Percentiles rank a stretch among this genome's conserved stretches.
These are phyloP conservation scores for Globisporangium viniferum DNA, from an alignment of 352 stramenopile genomes.

Conservation along the genomic window DNA sequence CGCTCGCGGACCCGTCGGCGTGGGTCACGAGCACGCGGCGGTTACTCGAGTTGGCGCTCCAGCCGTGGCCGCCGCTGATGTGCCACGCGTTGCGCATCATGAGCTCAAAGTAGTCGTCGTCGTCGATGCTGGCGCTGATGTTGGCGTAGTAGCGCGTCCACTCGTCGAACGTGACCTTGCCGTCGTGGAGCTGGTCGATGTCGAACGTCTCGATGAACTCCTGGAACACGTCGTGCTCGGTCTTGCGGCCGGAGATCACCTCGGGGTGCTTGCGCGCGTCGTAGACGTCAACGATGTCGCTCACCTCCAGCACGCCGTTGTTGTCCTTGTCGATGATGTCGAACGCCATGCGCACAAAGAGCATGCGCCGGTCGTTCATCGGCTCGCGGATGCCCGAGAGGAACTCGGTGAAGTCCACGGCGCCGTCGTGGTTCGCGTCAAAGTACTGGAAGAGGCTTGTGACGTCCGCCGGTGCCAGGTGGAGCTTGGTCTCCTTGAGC, in stretches of 20 bases:
- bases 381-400: slow-evolving; percentile 75
- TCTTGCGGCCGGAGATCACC: slow-evolving; percentile 74
- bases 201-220: slow-evolving; percentile 87
- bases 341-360: slow-evolving; percentile 87
- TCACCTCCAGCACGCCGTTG: slow-evolving; percentile 69
- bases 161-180: slow-evolving; percentile 53
- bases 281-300: slow-evolving; percentile 74
- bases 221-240: slow-evolving; percentile 65
- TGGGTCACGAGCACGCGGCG: slow-evolving; percentile 62
- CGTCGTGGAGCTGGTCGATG: slow-evolving; percentile 46
- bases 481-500: slow-evolving; percentile 57
- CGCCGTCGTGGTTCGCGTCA: slow-evolving; percentile 80
- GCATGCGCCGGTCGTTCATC: slow-evolving; percentile 73
- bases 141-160: slow-evolving; percentile 90
- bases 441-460: slow-evolving; percentile 82
- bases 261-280: slow-evolving; percentile 83
- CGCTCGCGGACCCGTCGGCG: slow-evolving; percentile 41
- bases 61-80: slow-evolving; percentile 49
- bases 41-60: slow-evolving; percentile 57
- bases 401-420: slow-evolving; percentile 86
- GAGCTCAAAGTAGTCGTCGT: slow-evolving; percentile 90
- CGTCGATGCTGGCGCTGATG: slow-evolving; percentile 84
- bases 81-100: slow-evolving; percentile 89
- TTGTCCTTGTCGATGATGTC: slow-evolving; percentile 77
- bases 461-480: slow-evolving; percentile 42